Base-by-base conservation (phyloP, 73 alveolate genomes). In the Tetrahymena thermophila region DNA sequence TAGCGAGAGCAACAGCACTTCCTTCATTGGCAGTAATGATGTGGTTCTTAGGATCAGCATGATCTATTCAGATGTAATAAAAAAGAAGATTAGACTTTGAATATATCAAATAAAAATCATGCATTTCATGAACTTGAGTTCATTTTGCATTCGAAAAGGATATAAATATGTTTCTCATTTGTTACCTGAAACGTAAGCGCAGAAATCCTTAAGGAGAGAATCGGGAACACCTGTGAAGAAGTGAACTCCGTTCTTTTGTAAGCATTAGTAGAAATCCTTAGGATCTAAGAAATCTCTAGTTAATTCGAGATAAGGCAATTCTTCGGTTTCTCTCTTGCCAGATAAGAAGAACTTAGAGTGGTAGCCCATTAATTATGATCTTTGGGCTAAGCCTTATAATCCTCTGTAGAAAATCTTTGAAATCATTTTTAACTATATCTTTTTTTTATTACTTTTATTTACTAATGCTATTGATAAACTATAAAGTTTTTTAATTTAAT, bases 221-320 rank as follows among this genome's bases (percentile, higher is more conserved):
- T 98, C 99, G 6, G 99, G 99, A 55, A 98, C 99, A n/a, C 99
- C 99, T 21, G 99, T 96, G 50, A 96, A 98, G 96, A 98, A 98
- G 94, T 97, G 96, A n/a, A 97, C 96, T 58, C 98, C 98, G 56
- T 96, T 95, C 93, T 96, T 89, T 58, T 57, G 38, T 37, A 96
- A 58, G 35, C 71, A 93, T 50, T 95, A 56, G 96, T 93, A 95
- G 85, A 96, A 96, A 56, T 95, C 97, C n/a, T 94, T 43, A 23
- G 98, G 97, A 17, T 96, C 97, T 31, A 96, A 93, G 96, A 96
- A 96, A 93, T 96, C 97, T 85, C 98, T 85, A n/a, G 93, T 25
- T n/a, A 95, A 57, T 85, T 95, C 97, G 21, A 95, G 94, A 95
- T 95, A 95, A 35, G 97, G 97, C 35, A 94, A 94, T 38, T 95